Evolutionary conservation across 2,329 filamentous ascomycete genomes (phyloP).

Genomic region (Tricladium varicosporioides): DNA sequence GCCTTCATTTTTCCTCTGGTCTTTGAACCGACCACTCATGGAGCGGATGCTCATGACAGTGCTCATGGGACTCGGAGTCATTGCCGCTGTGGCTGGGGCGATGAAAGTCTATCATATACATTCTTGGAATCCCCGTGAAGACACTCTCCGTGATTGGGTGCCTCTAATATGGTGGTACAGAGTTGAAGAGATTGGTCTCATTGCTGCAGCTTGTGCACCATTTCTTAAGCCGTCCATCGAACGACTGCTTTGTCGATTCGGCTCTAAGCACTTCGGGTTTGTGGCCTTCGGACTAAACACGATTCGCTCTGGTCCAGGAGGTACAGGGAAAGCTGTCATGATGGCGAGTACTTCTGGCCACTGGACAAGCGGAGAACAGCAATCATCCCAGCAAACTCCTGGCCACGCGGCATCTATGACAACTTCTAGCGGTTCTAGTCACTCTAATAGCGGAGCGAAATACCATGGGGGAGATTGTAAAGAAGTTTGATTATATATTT

Average conservation of each 20-base stretch:
- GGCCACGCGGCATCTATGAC: no score
- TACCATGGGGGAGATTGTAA: no score
- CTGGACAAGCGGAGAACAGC: no score
- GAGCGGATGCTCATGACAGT: not conserved
- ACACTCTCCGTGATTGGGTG: not conserved
- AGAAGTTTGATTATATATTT: no score
- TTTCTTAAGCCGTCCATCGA: slow-evolving; percentile 4
- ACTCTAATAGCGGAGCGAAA: no score
- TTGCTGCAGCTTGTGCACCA: slow-evolving; percentile 2
- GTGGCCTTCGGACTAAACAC: not conserved
- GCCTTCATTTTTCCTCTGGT: not conserved
- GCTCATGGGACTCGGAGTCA: not conserved
- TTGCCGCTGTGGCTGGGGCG: not conserved
- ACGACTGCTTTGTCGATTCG: not conserved
- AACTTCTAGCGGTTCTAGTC: no score
- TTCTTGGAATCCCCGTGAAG: not conserved
- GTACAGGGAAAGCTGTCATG: no score
- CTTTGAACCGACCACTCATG: not conserved
- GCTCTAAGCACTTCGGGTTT: not conserved
- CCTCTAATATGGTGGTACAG: not conserved
- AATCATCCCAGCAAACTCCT: no score
- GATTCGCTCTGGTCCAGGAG: no score
- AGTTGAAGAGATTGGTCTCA: slow-evolving; percentile 1
- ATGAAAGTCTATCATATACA: not conserved
- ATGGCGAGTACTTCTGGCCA: no score